Base-by-base conservation (phyloP, 2,329 filamentous ascomycete species). In the Tolypocladium capitatum region DNA sequence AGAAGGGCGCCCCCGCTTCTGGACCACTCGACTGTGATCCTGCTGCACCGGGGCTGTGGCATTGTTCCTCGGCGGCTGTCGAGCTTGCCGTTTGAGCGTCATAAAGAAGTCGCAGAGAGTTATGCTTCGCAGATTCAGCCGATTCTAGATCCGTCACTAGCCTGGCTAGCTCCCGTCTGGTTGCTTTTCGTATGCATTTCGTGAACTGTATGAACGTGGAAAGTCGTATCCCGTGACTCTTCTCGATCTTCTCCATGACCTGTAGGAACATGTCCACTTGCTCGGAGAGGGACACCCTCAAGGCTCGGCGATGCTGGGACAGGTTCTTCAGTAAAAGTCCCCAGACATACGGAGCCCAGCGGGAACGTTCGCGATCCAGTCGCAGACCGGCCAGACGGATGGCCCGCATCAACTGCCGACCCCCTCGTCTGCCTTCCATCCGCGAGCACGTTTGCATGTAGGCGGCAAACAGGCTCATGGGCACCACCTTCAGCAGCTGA, bases 401-500 rank as follows among this genome's bases (percentile, higher is more conserved):
- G 14, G 60, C 62, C n/a, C 62, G 59, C 46, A 56, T 49, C 46
- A 67, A 49, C 30, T 62, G 56, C 32, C 52, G 56, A 34, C 54
- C 55, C 10, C 52, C 49, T 24, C 45, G 51, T 11, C 50, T 48
- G 6, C 53, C 54, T 21, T 56, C 54, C 27, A 46, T 46, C 24
- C 55, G 57, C 8, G 56, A 52, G 40, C 62, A 59, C 16, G 54
- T 52, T 28, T 59, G 54, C 13, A 83, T 66, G 55, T 76, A 80
- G 3, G 75, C 72, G 7, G 64, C 62, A 48, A 82, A 71, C 1
- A 73, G 49, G 1, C 56, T 50, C n/a, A 61, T 52, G 1, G 57
- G 58, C 6, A 65, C 53, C 11, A 47, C 38, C 32, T 49, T 58
- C 10, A 68, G 42, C 13, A 43, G 43, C 7, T 53, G 47, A 4